A percentile compares a stretch with the other conserved stretches of the same genome.
These are phyloP conservation scores for Penicillium bovifimosum DNA, from an alignment of 495 filamentous ascomycete genomes.

Conservation along the genomic window DNA sequence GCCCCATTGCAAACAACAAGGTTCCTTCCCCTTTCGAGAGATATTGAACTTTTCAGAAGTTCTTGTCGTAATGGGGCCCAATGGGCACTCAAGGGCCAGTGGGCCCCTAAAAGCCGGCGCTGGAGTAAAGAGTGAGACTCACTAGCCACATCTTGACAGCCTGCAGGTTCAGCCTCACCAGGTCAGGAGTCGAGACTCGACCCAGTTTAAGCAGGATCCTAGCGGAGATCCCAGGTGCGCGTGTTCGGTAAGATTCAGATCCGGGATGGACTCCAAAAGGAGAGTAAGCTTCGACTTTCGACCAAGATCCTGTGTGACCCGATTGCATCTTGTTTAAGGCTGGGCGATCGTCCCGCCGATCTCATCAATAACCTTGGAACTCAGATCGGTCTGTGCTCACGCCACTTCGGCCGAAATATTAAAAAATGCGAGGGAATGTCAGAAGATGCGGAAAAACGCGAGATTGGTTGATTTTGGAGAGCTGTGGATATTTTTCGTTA, in stretches of 20 bases:
- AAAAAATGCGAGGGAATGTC: not conserved
- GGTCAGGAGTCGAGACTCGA: not conserved
- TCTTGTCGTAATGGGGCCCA: slow-evolving; percentile 8
- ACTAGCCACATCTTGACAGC: slow-evolving; percentile 8
- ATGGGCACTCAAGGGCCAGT: not conserved
- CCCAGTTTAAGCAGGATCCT: not conserved
- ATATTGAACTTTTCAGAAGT: not conserved
- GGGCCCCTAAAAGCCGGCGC: not conserved
- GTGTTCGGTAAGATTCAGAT: not conserved
- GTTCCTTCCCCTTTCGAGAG: not conserved
- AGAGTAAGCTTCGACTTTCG: slow-evolving; percentile 17
- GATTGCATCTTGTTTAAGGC: slow-evolving; percentile 3
- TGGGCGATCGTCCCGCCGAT: slow-evolving; percentile 18
- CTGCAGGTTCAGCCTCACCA: slow-evolving; percentile 11
- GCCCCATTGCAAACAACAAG: too few species aligned
- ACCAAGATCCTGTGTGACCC: not conserved
- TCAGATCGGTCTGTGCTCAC: not conserved
- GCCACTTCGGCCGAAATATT: not conserved
- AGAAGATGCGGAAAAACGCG: too few species aligned
- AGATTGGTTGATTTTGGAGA: not conserved
- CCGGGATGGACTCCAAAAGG: slow-evolving; percentile 11
- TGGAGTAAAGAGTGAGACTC: not conserved
- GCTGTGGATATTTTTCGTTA: not conserved
- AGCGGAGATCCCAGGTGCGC: not conserved
- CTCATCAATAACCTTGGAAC: slow-evolving; percentile 22